Base-by-base conservation (phyloP, 2,329 filamentous ascomycete species). In the Fusarium brachygibbosum region DNA sequence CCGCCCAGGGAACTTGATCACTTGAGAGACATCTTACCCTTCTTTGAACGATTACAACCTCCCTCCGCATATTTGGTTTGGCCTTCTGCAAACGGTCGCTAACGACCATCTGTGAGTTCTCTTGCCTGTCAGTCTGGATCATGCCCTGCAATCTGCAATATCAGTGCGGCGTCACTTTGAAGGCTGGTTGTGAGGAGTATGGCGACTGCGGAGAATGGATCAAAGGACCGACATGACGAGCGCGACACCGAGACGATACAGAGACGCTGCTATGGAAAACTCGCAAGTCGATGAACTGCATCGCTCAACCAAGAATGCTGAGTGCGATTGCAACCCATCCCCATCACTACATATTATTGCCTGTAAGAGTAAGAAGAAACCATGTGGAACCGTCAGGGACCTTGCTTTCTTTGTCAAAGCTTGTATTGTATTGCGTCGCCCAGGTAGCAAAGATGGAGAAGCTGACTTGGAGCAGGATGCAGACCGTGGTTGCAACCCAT, bases 391-490 rank as follows among this genome's bases (percentile, higher is more conserved):
- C 38, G 11, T 10, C n/a, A 1, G 37, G 49, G 5, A 25, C 1
- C 1, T 31, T 52, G 2, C 28, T 19, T 1, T 32, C 37, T 0
- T 23, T 13, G 28, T 52, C 32, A 25, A 52, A 52, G 12, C 37
- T 31, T 11, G 16, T 16, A 7, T 41, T 25, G 12, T 52, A 52
- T 10, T 17, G n/a, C 2, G 49, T 41, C 12, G 49, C 49, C 37
- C 35, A 52, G 3, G 11, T 32, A 9, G 49, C 49, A 13, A 41
- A 52, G 28, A 16, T n/a, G 28, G 41, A 52, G 28, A 52, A 52
- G 16, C 49, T 41, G 12, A 14, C 49, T 31, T 52, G 49, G 1
- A 41, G 7, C 3, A 41, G 4, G 25, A 25, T 12, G 5, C 49
- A 28, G 14, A 41, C 11, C 21, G 8, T 19, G 23, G 49, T 14